A percentile compares a stretch with the other conserved stretches of the same genome.
phyloP scores from a whole-genome alignment of 2,329 filamentous ascomycete genomes.

The Aspergillus persii region DNA sequence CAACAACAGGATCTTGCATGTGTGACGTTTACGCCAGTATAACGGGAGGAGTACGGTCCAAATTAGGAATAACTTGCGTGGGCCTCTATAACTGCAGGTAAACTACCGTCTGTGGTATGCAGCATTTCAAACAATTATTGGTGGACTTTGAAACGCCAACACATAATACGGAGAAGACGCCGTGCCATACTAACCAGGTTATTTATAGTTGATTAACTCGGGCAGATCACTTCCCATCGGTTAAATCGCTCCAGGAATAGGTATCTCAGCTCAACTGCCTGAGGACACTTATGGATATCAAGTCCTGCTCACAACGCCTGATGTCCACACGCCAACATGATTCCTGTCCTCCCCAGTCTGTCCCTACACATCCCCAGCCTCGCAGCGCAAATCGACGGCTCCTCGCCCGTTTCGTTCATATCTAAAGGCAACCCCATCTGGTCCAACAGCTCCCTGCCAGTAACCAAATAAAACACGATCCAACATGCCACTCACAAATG shows the following conservation, averaged over 20 bases:
- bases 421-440: slow-evolving; percentile 2
- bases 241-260: not conserved
- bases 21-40: no score
- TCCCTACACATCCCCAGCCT: not conserved
- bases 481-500: no score
- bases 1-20: no score
- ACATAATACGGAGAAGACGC: not conserved
- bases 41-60: no score
- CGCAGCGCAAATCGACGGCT: not conserved
- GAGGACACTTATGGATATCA: no score
- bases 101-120: not conserved
- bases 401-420: not conserved
- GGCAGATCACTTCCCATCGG: not conserved
- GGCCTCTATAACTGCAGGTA: not conserved
- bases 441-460: not conserved
- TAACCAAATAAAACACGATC: no score
- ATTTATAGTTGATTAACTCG: not conserved
- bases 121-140: not conserved
- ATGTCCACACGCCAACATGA: not conserved
- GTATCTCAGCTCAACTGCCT: no score
- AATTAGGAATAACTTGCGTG: no score
- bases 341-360: not conserved
- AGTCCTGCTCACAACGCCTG: no score
- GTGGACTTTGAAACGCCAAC: not conserved
- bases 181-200: not conserved